Conservation (phyloP, 2,329 filamentous ascomycete genomes). For the Fusarium papillatum region DNA sequence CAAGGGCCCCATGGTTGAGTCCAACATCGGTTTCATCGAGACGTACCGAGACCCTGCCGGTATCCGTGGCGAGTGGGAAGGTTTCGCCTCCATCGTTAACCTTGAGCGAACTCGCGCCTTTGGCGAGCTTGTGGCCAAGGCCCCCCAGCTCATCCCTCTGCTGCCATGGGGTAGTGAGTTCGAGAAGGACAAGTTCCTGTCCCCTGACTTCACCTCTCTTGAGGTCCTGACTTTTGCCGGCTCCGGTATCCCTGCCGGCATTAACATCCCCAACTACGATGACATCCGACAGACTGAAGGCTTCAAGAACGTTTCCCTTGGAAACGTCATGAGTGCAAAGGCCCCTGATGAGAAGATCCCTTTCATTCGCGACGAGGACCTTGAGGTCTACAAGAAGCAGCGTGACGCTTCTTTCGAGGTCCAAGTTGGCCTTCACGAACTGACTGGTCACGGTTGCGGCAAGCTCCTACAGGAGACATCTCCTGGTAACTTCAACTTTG, state of each 20-base stretch:
- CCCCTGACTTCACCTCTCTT: slow-evolving; percentile 94
- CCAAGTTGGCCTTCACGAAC: slow-evolving; percentile 94
- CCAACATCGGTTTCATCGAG: slow-evolving; percentile 87
- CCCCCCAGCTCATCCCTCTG: slow-evolving; percentile 87
- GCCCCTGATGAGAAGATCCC: slow-evolving; percentile 93
- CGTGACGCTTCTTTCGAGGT: slow-evolving; percentile 93
- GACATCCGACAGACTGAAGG: slow-evolving; percentile 85
- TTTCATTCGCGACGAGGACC: slow-evolving; percentile 85
- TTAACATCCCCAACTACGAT: slow-evolving; percentile 80
- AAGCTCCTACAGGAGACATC: slow-evolving; percentile 93
- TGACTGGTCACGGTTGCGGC: slow-evolving; percentile 87
- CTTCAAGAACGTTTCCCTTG: slow-evolving; percentile 94
- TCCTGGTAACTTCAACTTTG: slow-evolving; percentile 89
- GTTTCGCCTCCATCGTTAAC: slow-evolving; percentile 89
- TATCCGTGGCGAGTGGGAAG: slow-evolving; percentile 87
- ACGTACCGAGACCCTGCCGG: slow-evolving; percentile 88
- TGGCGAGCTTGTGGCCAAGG: slow-evolving; percentile 84
- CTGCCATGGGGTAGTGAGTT: slow-evolving; percentile 91
- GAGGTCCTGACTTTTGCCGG: slow-evolving; percentile 86
- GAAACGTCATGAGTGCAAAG: slow-evolving; percentile 93
- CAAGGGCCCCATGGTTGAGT: slow-evolving; percentile 84
- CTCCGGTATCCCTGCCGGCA: slow-evolving; percentile 76
- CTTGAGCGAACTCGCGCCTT: slow-evolving; percentile 92
- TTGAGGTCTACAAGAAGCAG: slow-evolving; percentile 84
- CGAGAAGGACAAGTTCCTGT: slow-evolving; percentile 96